Percentiles rank a stretch among this genome's conserved stretches.
phyloP scores from a whole-genome alignment of 371 early-diverging fungal genomes.

The Mortierella sp. region DNA sequence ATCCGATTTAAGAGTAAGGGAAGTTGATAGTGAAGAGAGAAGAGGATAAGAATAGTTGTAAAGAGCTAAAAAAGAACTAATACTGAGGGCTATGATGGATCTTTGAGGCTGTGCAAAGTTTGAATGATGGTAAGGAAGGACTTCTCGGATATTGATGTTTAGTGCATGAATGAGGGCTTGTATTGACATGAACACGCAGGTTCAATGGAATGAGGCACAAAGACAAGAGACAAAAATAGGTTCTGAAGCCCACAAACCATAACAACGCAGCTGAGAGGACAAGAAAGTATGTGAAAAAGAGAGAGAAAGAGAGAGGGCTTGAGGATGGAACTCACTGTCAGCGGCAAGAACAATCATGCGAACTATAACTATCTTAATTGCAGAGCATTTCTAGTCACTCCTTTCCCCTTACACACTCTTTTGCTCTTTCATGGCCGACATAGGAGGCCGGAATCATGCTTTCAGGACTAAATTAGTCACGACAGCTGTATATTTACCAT shows the following conservation, averaged over 20 bases:
- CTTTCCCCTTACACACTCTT: neutral
- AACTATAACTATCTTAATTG: neutral
- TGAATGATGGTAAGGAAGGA: neutral
- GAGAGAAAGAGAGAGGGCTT: no score
- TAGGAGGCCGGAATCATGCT: neutral
- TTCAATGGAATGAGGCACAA: conserved; percentile 15
- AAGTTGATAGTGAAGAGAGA: neutral
- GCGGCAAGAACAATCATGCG: neutral
- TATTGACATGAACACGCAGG: neutral
- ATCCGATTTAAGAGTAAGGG: no score
- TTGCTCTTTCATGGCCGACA: neutral
- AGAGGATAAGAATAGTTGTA: neutral
- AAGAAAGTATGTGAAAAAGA: no score
- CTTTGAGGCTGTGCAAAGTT: conserved; percentile 2
- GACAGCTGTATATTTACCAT: no score
- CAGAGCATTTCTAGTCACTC: neutral
- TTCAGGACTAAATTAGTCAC: neutral
- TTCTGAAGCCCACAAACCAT: neutral
- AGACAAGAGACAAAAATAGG: conserved; percentile 9
- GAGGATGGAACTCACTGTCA: neutral
- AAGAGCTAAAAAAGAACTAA: neutral
- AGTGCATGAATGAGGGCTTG: neutral
- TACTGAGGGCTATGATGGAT: no score
- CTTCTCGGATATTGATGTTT: neutral
- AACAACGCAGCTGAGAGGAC: neutral